Evolutionary conservation across 768 basidiomycete genomes (phyloP), one percentile per base, ranked within the genome.

Genomic region (Leccinum fibrillosum): DNA sequence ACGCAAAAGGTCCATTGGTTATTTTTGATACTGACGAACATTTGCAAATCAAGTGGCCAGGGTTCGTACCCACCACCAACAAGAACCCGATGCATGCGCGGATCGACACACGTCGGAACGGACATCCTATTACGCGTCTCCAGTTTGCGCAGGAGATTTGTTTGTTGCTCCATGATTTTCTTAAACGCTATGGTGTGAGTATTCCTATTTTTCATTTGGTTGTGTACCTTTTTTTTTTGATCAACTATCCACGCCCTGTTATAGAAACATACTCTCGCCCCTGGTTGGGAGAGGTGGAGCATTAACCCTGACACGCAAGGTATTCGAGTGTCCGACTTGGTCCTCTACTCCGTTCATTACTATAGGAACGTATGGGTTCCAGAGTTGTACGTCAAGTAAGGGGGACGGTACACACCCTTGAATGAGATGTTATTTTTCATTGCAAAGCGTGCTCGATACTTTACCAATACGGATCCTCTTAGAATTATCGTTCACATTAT

Each of bases 31-130:
- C 21, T 47, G 13, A 47, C 45, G 10, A 13, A 47, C 45, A 47
- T 47, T 15, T 12, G 45, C 7, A 47, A 21, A 47, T 54, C 49
- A 52, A 55, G 54, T 55, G 54, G 54, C 54, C 51, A 5, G 54
- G 28, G 21, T 49, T 28, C n/a, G 21, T 47, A 23, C 45, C 19
- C 5, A 23, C 45, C 45, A 12, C 7, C 11, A 12, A 8, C 45
- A 47, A 42, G 9, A 42, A 47, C 17, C 45, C 45, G 7, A 47
- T 23, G 45, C 5, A 23, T 11, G 45, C 21, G 19, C 45, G 45
- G 11, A 23, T 47, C 19, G 13, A 47, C 45, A 23, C 13, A 4
- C 13, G 12, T 47, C 21, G 23, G 23, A 17, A 23, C 19, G 45
- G 23, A 47, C 19, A 47, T 3, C 19, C 19, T 15, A 5, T 47